A percentile compares a stretch with the other conserved stretches of the same genome.
Evolutionary conservation across 129 eudicot species (phyloP).

Genomic region (Cynara cardunculus): DNA sequence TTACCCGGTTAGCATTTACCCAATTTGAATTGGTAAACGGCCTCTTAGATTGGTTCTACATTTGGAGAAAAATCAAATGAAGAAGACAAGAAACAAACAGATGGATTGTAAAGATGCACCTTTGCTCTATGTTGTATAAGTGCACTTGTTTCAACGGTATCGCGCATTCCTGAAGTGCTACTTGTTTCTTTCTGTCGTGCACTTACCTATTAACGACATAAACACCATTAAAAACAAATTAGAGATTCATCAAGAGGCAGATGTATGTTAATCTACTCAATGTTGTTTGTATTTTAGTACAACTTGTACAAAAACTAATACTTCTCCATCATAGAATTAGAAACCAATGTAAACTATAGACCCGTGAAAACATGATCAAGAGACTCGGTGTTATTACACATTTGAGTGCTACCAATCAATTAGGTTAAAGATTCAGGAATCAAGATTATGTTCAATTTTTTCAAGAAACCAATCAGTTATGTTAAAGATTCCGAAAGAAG

Average conservation of each 20-base stretch:
- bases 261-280: neutral
- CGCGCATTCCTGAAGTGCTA: conserved; percentile 98
- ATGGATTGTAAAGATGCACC: conserved; percentile 32
- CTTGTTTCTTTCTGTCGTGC: conserved; percentile 96
- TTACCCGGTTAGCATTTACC: no score
- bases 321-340: neutral
- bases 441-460: no score
- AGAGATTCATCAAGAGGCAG: neutral
- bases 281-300: neutral
- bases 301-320: neutral
- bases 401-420: neutral
- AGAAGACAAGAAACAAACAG: neutral
- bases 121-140: conserved; percentile 86
- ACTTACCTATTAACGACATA: conserved; percentile 59
- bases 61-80: neutral
- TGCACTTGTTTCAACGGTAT: conserved; percentile 79
- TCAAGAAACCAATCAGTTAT: no score
- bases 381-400: no score
- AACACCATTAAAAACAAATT: neutral
- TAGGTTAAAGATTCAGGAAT: no score
- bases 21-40: no score
- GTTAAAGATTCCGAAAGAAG: no score
- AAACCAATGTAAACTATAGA: neutral
- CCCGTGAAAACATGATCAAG: neutral
- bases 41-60: neutral